Conservation (phyloP, 352 stramenopile genomes). For the Albugo laibachii region DNA sequence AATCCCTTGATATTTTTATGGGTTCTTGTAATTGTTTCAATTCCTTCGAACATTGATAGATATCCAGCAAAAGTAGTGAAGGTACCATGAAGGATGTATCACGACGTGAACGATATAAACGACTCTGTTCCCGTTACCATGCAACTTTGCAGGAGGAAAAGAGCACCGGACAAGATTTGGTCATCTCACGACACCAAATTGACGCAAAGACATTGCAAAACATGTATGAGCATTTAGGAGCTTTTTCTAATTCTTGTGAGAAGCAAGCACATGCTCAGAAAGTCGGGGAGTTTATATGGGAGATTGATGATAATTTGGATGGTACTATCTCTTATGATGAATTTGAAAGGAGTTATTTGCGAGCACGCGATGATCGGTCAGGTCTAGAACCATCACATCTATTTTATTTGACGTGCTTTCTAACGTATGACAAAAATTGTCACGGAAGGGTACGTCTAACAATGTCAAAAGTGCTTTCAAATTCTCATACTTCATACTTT, state of each 20-base stretch:
- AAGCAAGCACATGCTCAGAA: slow-evolving; percentile 16
- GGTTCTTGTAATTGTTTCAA: too few relatives aligned
- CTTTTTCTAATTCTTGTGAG: slow-evolving; percentile 1
- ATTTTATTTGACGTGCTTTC: slow-evolving; percentile 68
- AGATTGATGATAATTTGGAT: slow-evolving; percentile 62
- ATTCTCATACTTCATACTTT: too few relatives aligned
- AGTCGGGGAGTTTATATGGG: slow-evolving; percentile 55
- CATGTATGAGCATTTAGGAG: slow-evolving; percentile 41
- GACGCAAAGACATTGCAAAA: slow-evolving; percentile 18
- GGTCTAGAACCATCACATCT: slow-evolving; percentile 49
- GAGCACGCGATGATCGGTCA: slow-evolving; percentile 32
- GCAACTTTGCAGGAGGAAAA: slow-evolving; percentile 33
- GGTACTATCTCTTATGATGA: slow-evolving; percentile 51
- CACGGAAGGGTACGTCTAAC: slow-evolving; percentile 22
- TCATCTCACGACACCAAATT: slow-evolving; percentile 30
- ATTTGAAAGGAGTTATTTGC: slow-evolving; percentile 53
- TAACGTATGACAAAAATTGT: slow-evolving; percentile 67
- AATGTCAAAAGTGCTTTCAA: neutral
- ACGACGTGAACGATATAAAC: slow-evolving; percentile 12
- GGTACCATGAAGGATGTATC: neutral
- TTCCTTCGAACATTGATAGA: neutral
- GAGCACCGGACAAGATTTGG: slow-evolving; percentile 28
- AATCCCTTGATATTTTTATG: too few relatives aligned
- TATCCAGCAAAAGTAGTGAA: neutral
- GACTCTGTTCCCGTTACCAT: slow-evolving; percentile 22